Conservation (phyloP, 2,329 filamentous ascomycete genomes). For the Diaporthe caulivora region DNA sequence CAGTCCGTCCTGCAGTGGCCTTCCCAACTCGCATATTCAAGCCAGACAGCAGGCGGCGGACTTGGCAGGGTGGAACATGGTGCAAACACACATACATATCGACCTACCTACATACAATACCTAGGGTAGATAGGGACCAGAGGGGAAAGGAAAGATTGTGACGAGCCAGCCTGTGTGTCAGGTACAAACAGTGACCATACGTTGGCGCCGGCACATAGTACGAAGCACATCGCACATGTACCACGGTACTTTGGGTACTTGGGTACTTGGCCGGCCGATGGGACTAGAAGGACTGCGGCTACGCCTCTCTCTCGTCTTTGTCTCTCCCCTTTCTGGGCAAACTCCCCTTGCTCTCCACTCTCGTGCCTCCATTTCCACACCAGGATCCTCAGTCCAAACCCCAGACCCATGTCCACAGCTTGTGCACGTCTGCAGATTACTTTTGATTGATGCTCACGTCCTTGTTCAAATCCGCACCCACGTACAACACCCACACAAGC, state of each 20-base stretch:
- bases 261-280: too few relatives aligned
- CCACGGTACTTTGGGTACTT: too few relatives aligned
- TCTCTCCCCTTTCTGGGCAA: neutral
- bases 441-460: neutral
- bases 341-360: neutral
- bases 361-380: neutral
- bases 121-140: neutral
- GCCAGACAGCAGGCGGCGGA: neutral
- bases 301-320: neutral
- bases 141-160: neutral
- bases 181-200: constrained; percentile 3
- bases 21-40: neutral
- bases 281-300: neutral
- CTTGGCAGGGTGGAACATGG: neutral
- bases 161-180: constrained; percentile 1
- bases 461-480: neutral
- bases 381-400: constrained; percentile 12
- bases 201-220: constrained; percentile 8
- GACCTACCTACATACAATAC: neutral
- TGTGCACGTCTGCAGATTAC: too few relatives aligned
- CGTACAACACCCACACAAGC: constrained; percentile 18
- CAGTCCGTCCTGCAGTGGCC: too few relatives aligned
- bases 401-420: constrained; percentile 12
- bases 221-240: too few relatives aligned
- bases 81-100: too few relatives aligned